A percentile compares a stretch with the other conserved stretches of the same genome.
These are phyloP conservation scores for Calocybe indica DNA, from an alignment of 768 basidiomycete genomes.

Conservation along the genomic window DNA sequence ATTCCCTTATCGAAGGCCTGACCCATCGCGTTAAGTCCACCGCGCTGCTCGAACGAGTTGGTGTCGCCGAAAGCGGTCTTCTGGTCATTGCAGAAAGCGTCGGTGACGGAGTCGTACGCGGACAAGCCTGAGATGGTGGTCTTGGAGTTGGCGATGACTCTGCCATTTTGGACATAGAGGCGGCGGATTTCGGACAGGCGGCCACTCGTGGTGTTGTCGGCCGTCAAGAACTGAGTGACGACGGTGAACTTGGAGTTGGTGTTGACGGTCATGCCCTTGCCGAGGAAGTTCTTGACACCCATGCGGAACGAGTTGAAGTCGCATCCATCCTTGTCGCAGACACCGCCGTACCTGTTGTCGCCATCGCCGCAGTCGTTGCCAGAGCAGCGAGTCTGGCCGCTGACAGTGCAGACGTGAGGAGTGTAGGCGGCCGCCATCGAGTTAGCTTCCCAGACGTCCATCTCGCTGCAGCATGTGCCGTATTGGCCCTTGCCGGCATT, in stretches of 20 bases:
- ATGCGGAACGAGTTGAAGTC: slow-evolving; percentile 60
- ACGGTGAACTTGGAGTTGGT: slow-evolving; percentile 47
- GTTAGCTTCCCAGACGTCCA: slow-evolving; percentile 61
- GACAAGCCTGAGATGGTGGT: slow-evolving; percentile 38
- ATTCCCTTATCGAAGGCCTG: slow-evolving; percentile 33
- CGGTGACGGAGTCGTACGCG: slow-evolving; percentile 40
- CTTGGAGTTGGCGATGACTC: slow-evolving; percentile 45
- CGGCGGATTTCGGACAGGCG: slow-evolving; percentile 48
- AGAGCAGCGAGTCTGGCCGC: slow-evolving; percentile 35
- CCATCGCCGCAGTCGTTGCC: slow-evolving; percentile 32
- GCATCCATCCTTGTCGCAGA: slow-evolving; percentile 53
- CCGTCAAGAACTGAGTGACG: slow-evolving; percentile 53
- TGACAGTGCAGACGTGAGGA: slow-evolving; percentile 41
- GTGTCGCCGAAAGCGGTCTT: slow-evolving; percentile 43
- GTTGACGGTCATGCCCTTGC: slow-evolving; percentile 42
- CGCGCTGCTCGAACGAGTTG: slow-evolving; percentile 36
- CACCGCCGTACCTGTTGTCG: slow-evolving; percentile 30
- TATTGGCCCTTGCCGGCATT: slow-evolving; percentile 41
- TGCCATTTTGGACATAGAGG: slow-evolving; percentile 48
- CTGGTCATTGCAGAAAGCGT: slow-evolving; percentile 40
- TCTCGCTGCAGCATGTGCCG: slow-evolving; percentile 54
- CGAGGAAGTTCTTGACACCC: slow-evolving; percentile 42
- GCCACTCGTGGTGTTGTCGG: slow-evolving; percentile 37
- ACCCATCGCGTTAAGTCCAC: slow-evolving; percentile 32
- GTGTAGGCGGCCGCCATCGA: slow-evolving; percentile 44